These are phyloP conservation scores for Fistulina hepatica DNA, from an alignment of 1,284 basidiomycete genomes.

Conservation along the genomic window DNA sequence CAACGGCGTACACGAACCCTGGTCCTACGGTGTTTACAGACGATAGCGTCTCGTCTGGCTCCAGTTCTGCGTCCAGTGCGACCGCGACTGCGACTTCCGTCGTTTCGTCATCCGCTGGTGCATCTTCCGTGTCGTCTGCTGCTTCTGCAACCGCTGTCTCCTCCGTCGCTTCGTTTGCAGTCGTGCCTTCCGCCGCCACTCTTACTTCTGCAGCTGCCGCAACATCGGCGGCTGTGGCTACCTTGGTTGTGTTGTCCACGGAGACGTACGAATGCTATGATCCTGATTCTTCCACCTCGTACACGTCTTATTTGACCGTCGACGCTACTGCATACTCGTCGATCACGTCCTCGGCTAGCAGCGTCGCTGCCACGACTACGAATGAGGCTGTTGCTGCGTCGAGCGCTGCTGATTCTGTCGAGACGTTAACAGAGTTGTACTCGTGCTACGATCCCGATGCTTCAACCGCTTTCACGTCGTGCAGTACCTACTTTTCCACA, in stretches of 20 bases:
- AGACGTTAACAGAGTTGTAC: no score
- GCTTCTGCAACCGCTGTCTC: not conserved
- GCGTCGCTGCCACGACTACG: no score
- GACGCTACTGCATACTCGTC: no score
- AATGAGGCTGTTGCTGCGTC: no score
- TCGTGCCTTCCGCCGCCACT: not conserved
- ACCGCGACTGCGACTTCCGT: not conserved
- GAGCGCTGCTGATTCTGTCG: no score
- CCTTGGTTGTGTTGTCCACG: not conserved
- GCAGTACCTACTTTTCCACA: no score
- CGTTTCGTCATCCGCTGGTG: slow-evolving; percentile 1
- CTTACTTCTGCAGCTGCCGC: not conserved
- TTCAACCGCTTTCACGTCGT: no score
- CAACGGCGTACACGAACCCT: slow-evolving; percentile 26
- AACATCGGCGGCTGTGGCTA: not conserved
- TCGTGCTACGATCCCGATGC: no score
- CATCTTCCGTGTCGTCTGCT: not conserved
- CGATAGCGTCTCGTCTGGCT: not conserved
- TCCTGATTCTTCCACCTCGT: no score
- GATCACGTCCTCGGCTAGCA: no score
- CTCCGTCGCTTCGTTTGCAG: not conserved
- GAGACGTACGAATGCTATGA: no score
- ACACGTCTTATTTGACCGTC: no score
- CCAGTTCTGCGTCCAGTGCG: not conserved
- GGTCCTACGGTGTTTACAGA: not conserved